A percentile compares a stretch with the other conserved stretches of the same genome.
These are phyloP conservation scores for Solanum pinnatisectum DNA, from an alignment of 257 asterid genomes.

Conservation along the genomic window DNA sequence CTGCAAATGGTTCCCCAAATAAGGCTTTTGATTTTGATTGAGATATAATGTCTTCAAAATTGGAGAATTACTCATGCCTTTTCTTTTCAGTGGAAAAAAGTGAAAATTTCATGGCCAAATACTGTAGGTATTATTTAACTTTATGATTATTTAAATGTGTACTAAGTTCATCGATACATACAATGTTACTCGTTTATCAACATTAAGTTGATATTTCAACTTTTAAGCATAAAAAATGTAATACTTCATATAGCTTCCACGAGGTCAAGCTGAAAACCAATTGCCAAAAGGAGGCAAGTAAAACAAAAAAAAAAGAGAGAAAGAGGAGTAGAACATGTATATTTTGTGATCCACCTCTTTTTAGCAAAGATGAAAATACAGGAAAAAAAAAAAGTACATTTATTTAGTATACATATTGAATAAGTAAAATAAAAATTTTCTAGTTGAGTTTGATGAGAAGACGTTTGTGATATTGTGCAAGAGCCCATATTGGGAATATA, in stretches of 20 bases:
- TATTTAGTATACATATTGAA: not conserved
- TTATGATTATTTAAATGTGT: not conserved
- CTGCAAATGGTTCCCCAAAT: no score
- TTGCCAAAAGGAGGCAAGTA: not conserved
- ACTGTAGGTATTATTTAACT: not conserved
- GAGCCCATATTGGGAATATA: constrained; percentile 43
- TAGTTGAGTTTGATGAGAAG: not conserved
- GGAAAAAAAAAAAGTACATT: not conserved
- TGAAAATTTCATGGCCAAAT: no score
- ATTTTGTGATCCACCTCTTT: not conserved
- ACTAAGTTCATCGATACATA: not conserved
- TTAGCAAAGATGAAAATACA: not conserved
- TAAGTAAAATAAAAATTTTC: not conserved
- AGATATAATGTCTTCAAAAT: not conserved
- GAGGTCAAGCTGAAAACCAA: not conserved
- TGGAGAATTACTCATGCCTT: not conserved
- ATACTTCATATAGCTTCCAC: not conserved
- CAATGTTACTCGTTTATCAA: not conserved
- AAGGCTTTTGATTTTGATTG: not conserved
- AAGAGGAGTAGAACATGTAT: not conserved
- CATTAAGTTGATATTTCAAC: not conserved
- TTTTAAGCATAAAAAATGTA: not conserved
- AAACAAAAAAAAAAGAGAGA: no score
- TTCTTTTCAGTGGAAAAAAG: not conserved
- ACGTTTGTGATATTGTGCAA: constrained; percentile 26